Evolutionary conservation across 106 monocot species (phyloP).

Genomic region (Amphibolis antarctica): DNA sequence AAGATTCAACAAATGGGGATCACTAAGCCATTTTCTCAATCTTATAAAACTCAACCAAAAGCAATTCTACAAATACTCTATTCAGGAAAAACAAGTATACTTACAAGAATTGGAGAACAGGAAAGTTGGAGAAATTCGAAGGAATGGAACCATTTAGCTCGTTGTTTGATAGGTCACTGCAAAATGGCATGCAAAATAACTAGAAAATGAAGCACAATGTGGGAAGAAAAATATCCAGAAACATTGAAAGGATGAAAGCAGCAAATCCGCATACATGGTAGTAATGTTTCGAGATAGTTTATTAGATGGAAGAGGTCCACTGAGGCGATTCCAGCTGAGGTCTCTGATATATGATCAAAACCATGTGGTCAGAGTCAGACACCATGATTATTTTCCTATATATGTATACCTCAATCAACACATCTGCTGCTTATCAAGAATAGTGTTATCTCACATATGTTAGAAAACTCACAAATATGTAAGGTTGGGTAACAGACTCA

Average conservation of each 20-base stretch:
- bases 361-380: neutral
- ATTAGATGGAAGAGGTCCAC: slow-evolving; percentile 50
- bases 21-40: neutral
- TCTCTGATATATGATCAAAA: slow-evolving; percentile 38
- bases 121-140: slow-evolving; percentile 47
- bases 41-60: too few relatives aligned
- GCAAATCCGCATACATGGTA: slow-evolving; percentile 40
- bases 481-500: slow-evolving; percentile 47
- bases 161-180: slow-evolving; percentile 69
- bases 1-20: neutral
- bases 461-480: slow-evolving; percentile 46
- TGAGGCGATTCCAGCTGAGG: slow-evolving; percentile 63
- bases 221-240: neutral
- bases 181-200: slow-evolving; percentile 2
- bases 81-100: slow-evolving; percentile 10
- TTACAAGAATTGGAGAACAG: slow-evolving; percentile 70
- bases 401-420: neutral
- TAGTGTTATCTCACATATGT: neutral
- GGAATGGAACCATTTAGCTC: slow-evolving; percentile 57
- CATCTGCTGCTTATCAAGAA: neutral
- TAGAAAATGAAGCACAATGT: neutral
- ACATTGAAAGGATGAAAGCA: neutral
- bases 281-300: slow-evolving; percentile 65
- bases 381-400: neutral
- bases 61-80: neutral